Base-by-base conservation (phyloP, 805 yeast genomes). In the Candida tibetensis region DNA sequence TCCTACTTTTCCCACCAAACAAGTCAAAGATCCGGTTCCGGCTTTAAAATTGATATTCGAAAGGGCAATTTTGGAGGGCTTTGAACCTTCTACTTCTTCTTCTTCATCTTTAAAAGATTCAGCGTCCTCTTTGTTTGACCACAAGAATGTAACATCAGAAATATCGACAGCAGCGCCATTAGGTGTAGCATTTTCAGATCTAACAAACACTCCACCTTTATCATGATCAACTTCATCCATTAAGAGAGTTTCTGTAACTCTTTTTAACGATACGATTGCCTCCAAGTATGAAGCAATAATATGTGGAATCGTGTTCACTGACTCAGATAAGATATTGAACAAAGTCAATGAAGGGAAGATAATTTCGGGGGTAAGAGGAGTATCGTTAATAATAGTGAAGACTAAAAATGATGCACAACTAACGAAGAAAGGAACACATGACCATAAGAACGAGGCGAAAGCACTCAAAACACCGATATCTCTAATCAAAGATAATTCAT, bases 1-100 rank as follows among this genome's bases (percentile, higher is more conserved):
- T 3, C 72, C 72, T 19, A 66, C 72, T 37, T 57, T 55, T 10
- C 72, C 72, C 14, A 67, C 71, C n/a, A 67, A 45, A 52, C 72
- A 66, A 5, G 69, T 55, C 48, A 67, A 52, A 28, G 60, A 51
- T 15, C 70, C 66, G 38, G 58, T 57, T 21, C 47, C 56, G 13
- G 71, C 70, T 3, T 46, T 36, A 31, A 64, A 64, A 39, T 55
- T 51, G 23, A 64, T 60, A 40, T 63, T 47, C 12, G 50, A 39
- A 30, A 67, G 54, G 1, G 72, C 71, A 33, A 52, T 38, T 28
- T 55, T 44, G 28, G 25, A 21, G 7, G 25, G 10, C 10, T 21
- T 21, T 10, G 42, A 33, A 17, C 40, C 34, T 28, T 53, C 59
- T 4, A 44, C 39, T 3, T 39, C 36, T 2, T 34, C 39, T 30